phyloP scores from a whole-genome alignment of 148 eudicot species.

The Vaccinium macrocarpon region DNA sequence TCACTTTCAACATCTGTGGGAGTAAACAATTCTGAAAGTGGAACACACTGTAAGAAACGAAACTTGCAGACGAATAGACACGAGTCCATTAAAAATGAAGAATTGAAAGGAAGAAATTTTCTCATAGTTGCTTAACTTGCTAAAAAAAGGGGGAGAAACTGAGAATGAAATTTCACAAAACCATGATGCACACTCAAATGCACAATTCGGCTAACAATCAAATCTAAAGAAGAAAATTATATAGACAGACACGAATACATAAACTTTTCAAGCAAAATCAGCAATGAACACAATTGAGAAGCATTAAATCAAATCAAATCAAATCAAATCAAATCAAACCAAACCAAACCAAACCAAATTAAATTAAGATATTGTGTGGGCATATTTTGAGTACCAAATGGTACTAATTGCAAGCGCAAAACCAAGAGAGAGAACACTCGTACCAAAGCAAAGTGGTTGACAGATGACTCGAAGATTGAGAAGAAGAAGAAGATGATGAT shows the following conservation, averaged over 20 bases:
- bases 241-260: neutral
- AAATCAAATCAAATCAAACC: neutral
- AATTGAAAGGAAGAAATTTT: too few relatives aligned
- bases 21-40: neutral
- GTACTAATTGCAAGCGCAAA: neutral
- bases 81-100: too few relatives aligned
- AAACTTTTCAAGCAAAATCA: neutral
- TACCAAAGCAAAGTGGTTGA: neutral
- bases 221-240: neutral
- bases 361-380: neutral
- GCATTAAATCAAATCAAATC: neutral
- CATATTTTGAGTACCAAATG: neutral
- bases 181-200: neutral
- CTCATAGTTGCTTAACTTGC: too few relatives aligned
- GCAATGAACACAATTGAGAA: neutral
- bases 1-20: neutral
- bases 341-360: too few relatives aligned
- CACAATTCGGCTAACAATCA: neutral
- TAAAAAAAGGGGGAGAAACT: neutral
- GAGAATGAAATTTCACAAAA: neutral
- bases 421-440: neutral
- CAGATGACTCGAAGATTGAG: neutral
- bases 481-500: neutral
- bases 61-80: too few relatives aligned
- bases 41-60: neutral